Base-by-base conservation (phyloP, 805 yeast species). In the Kregervanrija pseudodelftensis region DNA sequence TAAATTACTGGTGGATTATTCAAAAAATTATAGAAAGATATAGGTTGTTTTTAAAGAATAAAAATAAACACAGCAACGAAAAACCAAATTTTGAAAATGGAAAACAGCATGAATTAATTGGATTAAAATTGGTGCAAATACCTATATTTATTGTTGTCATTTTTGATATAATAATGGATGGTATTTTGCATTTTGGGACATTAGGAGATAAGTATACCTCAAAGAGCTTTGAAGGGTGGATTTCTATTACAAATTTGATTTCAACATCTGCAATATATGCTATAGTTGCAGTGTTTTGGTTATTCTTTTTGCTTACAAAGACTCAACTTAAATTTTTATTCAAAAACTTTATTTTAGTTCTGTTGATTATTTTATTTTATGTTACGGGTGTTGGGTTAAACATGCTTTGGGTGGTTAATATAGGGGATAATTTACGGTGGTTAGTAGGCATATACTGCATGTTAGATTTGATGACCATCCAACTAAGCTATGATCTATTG, bases 401-500 rank as follows among this genome's bases (percentile, higher is more conserved):
- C 46, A 53, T 53, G 42, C 61, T 35, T 48, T 66, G 39, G 41
- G 28, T 48, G 11, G 41, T 56, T 11, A 32, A 63, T 33, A 56
- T 69, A 54, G 17, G 57, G 57, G 32, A 66, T 72, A 69, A 60
- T 72, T 22, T 66, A n/a, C 68, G 67, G 11, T 74, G 83, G 69
- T 69, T 84, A 56, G 60, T 73, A 0, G 64, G 68, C 30, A 63
- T 75, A 4, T 54, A 70, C 11, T 66, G 74, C 3, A 68, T 79
- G 36, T 54, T 77, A 5, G 74, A 75, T 40, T 67, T 79, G 12
- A 67, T 77, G 33, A 61, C 78, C 4, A 63, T 73, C 13, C 74
- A 80, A 1, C 66, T 77, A 17, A 68, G 79, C 1, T 81, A 85
- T 83, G 87, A 82, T 60, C 79, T 87, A 82, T 60, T 79, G 9